Evolutionary conservation across 805 yeast genomes (phyloP).

Genomic region (Starmerella asiatica): DNA sequence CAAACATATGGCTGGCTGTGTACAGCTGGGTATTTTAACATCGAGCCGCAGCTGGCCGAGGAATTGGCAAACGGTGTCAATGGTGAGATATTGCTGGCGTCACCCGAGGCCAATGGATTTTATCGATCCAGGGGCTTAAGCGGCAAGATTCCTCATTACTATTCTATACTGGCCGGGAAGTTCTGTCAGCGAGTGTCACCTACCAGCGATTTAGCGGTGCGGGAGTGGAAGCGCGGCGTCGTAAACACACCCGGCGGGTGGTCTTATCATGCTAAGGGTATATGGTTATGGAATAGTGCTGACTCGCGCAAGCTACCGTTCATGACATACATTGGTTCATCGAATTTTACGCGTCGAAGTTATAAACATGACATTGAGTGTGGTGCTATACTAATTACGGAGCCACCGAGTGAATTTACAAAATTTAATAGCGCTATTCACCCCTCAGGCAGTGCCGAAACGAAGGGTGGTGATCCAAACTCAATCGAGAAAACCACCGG

Average conservation of each 20-base stretch:
- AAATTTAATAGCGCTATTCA: too few relatives aligned
- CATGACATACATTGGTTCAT: constrained; percentile 75
- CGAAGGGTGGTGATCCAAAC: too few relatives aligned
- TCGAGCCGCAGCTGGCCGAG: constrained; percentile 58
- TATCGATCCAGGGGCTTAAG: constrained; percentile 74
- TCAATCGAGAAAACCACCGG: too few relatives aligned
- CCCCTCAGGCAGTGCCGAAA: too few relatives aligned
- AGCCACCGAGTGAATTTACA: not conserved
- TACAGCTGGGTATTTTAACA: constrained; percentile 94
- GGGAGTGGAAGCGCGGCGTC: constrained; percentile 79
- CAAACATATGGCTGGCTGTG: constrained; percentile 55
- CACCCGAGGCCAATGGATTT: constrained; percentile 90
- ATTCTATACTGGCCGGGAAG: constrained; percentile 55
- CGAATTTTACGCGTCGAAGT: constrained; percentile 85
- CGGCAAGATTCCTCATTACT: constrained; percentile 72
- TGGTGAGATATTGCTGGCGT: constrained; percentile 60
- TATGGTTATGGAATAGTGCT: constrained; percentile 48
- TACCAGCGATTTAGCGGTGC: constrained; percentile 40
- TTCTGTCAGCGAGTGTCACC: constrained; percentile 45
- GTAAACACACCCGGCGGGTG: constrained; percentile 77
- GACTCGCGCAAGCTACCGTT: constrained; percentile 44
- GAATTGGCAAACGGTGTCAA: constrained; percentile 41
- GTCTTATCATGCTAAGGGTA: constrained; percentile 96
- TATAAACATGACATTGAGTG: constrained; percentile 79
- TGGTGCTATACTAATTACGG: constrained; percentile 52